Percentiles rank a stretch among this genome's conserved stretches.
Conservation (phyloP, 768 basidiomycete species). For the Rubroboletus pulcherrimus region DNA sequence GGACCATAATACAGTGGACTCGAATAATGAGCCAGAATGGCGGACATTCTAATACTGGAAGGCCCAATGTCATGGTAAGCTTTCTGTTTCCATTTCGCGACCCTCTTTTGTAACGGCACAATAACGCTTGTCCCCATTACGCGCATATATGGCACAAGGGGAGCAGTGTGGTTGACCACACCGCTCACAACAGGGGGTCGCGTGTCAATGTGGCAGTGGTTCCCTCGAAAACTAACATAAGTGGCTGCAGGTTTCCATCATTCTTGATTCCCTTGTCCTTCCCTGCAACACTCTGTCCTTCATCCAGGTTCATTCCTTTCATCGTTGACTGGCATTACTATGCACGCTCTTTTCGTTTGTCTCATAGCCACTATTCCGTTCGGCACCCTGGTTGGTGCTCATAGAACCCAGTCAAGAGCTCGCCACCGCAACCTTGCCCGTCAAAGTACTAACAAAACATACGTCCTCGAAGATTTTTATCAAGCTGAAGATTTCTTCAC, state of each 20-base stretch:
- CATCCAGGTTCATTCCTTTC: constrained; percentile 8
- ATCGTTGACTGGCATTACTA: constrained; percentile 14
- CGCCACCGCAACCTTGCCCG: constrained; percentile 29
- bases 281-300: not conserved
- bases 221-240: constrained; percentile 2
- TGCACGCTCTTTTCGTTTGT: constrained; percentile 32
- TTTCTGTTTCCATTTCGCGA: not conserved
- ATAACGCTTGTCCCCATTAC: constrained; percentile 6
- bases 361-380: constrained; percentile 33
- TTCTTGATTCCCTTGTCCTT: not conserved
- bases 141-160: constrained; percentile 15
- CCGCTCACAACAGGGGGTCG: not conserved
- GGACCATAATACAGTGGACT: not conserved
- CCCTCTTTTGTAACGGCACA: constrained; percentile 7
- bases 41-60: not conserved
- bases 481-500: constrained; percentile 57
- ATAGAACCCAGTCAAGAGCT: constrained; percentile 22
- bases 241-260: not conserved
- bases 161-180: constrained; percentile 2
- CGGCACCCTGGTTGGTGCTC: constrained; percentile 37
- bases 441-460: constrained; percentile 26
- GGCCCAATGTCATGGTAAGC: not conserved
- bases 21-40: not conserved
- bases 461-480: constrained; percentile 38
- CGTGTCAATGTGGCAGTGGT: not conserved